These are phyloP conservation scores for Plasmodium vinckei DNA, from an alignment of 169 alveolate species.

Conservation along the genomic window DNA sequence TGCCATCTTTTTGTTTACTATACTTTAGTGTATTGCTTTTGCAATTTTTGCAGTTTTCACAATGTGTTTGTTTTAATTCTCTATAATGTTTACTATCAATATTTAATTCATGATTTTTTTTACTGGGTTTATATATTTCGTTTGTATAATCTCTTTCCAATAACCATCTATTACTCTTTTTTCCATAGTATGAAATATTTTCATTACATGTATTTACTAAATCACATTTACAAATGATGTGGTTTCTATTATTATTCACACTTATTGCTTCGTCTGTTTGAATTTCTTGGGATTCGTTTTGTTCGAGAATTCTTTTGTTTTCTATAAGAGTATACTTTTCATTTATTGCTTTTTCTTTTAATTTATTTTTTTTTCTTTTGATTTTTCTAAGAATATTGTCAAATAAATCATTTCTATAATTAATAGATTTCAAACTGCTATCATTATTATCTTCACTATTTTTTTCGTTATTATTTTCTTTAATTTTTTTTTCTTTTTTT, in stretches of 20 bases:
- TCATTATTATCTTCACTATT: neutral
- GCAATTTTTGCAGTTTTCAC: neutral
- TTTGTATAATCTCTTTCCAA: neutral
- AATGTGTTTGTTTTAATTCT: neutral
- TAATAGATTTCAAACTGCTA: neutral
- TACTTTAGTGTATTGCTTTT: too few species aligned
- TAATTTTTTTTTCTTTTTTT: neutral
- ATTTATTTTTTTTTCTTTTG: constrained; percentile 10
- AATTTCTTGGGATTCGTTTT: too few species aligned
- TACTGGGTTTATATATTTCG: neutral
- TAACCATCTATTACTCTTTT: neutral
- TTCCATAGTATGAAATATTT: neutral
- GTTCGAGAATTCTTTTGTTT: neutral
- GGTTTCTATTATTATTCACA: neutral
- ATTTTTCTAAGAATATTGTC: constrained; percentile 21
- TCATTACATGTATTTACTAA: constrained; percentile 7
- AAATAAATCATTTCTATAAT: constrained; percentile 19
- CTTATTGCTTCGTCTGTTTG: constrained; percentile 4
- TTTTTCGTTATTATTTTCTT: neutral
- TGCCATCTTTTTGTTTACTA: neutral
- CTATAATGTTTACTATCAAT: neutral
- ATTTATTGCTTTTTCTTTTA: neutral
- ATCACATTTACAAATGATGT: neutral
- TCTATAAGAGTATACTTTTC: constrained; percentile 5
- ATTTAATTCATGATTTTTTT: neutral